phyloP scores from a whole-genome alignment of 345 rosid genomes.

The Reutealis trisperma region DNA sequence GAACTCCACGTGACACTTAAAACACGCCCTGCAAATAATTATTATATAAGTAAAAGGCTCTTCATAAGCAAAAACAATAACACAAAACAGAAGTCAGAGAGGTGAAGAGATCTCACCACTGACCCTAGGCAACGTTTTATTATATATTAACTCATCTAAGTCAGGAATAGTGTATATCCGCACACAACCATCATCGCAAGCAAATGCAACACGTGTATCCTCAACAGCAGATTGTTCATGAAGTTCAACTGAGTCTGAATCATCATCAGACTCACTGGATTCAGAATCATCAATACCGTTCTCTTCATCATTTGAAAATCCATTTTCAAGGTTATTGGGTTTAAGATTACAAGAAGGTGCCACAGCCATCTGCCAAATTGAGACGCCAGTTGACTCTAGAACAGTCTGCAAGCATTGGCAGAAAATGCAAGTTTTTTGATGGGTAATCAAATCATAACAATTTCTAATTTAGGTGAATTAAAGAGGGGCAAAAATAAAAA shows the following conservation, averaged over 20 bases:
- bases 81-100: constrained; percentile 9
- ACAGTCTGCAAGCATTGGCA: constrained; percentile 51
- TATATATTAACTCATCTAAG: constrained; percentile 56
- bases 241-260: constrained; percentile 47
- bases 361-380: constrained; percentile 95
- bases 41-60: constrained; percentile 14
- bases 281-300: constrained; percentile 40
- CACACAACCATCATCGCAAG: constrained; percentile 89
- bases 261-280: constrained; percentile 61
- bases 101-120: constrained; percentile 74
- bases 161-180: constrained; percentile 57
- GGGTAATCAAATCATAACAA: not conserved
- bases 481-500: too few species aligned
- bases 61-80: constrained; percentile 19
- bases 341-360: constrained; percentile 42
- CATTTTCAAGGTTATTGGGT: constrained; percentile 50
- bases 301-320: constrained; percentile 39
- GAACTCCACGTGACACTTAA: constrained; percentile 79
- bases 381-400: constrained; percentile 69
- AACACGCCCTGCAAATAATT: constrained; percentile 59
- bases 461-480: too few species aligned
- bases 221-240: constrained; percentile 36
- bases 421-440: not conserved
- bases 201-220: constrained; percentile 59
- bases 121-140: constrained; percentile 84